phyloP scores from a whole-genome alignment of 768 basidiomycete species.

The Leucogyrophana mollusca region DNA sequence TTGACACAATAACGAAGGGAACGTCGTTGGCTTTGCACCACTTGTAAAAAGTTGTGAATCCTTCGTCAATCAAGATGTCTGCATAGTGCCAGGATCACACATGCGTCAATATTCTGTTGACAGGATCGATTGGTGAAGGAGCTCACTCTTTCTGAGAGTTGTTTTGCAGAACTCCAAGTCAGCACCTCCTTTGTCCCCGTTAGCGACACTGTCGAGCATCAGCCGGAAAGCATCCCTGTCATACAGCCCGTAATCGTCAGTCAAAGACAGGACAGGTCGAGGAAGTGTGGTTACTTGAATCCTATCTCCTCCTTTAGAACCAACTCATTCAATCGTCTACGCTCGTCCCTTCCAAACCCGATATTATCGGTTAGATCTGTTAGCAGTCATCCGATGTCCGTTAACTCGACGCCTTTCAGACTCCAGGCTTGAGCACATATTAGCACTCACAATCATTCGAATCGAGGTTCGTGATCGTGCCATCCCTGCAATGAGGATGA shows the following conservation, averaged over 20 bases:
- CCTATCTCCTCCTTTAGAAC: slow-evolving; percentile 64
- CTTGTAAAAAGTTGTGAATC: slow-evolving; percentile 84
- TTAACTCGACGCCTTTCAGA: too few relatives aligned
- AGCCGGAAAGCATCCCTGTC: slow-evolving; percentile 81
- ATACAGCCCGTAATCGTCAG: too few relatives aligned
- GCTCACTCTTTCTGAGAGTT: slow-evolving; percentile 67
- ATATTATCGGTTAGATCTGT: slow-evolving; percentile 89
- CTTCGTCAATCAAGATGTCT: slow-evolving; percentile 87
- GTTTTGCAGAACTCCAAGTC: slow-evolving; percentile 82
- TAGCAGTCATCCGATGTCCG: too few relatives aligned
- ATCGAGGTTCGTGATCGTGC: slow-evolving; percentile 90
- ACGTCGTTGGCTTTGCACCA: slow-evolving; percentile 82
- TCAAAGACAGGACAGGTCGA: too few relatives aligned
- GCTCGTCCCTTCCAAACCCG: slow-evolving; percentile 76
- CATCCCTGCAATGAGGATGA: too few relatives aligned
- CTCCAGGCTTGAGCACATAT: too few relatives aligned
- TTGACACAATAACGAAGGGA: slow-evolving; percentile 92
- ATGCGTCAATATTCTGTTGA: too few relatives aligned
- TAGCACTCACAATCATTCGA: slow-evolving; percentile 83
- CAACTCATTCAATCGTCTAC: slow-evolving; percentile 72
- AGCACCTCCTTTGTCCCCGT: slow-evolving; percentile 34
- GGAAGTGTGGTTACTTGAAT: slow-evolving; percentile 52
- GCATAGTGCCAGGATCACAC: too few relatives aligned
- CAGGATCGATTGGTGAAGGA: too few relatives aligned
- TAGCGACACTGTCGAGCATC: slow-evolving; percentile 81